A percentile compares a stretch with the other conserved stretches of the same genome.
phyloP scores from a whole-genome alignment of 2,329 filamentous ascomycete genomes.

The Fusarium scirpi region DNA sequence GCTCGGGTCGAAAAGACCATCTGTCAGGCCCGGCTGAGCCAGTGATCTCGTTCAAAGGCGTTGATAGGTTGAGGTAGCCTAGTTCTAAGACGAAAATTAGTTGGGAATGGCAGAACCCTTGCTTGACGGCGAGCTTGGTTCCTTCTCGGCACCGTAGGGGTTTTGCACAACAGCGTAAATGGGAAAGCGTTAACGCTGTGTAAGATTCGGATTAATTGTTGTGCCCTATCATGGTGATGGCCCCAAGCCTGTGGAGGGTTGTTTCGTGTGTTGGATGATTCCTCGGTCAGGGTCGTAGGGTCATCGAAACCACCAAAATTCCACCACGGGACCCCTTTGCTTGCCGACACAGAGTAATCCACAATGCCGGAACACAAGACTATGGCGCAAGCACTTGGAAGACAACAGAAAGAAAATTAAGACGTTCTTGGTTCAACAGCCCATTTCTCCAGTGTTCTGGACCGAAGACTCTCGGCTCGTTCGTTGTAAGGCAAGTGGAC shows the following conservation, averaged over 20 bases:
- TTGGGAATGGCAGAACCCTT: conserved; percentile 3
- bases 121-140: not conserved
- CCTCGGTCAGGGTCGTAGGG: conserved; percentile 20
- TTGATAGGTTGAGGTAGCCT: not conserved
- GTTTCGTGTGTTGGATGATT: conserved; percentile 17
- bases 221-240: not conserved
- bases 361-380: not conserved
- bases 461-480: not conserved
- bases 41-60: not conserved
- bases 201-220: conserved; percentile 1
- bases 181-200: not conserved
- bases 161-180: not conserved
- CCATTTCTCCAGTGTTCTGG: not conserved
- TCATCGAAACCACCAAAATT: conserved; percentile 25
- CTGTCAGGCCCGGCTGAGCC: not conserved
- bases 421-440: not conserved
- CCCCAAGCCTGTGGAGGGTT: conserved; percentile 5
- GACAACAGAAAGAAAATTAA: not conserved
- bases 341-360: not conserved
- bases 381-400: not conserved
- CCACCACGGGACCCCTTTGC: conserved; percentile 23
- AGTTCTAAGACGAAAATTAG: not conserved
- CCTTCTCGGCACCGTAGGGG: not conserved
- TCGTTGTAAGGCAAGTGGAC: conserved; percentile 5
- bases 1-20: not conserved